Evolutionary conservation across 2,329 filamentous ascomycete genomes (phyloP).

Genomic region (Beauveria brongniartii): DNA sequence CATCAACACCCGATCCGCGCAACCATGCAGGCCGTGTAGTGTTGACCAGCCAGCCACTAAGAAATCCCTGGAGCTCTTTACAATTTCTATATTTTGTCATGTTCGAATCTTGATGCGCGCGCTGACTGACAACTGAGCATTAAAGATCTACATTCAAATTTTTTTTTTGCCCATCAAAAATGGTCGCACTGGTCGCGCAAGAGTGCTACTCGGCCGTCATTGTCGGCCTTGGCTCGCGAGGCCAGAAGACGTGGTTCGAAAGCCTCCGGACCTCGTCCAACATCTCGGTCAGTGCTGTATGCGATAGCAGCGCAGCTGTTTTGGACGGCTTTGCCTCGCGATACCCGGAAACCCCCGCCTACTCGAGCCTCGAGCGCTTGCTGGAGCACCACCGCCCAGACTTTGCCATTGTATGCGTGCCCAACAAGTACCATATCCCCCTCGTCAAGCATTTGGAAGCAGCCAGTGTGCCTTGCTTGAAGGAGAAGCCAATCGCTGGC

Average conservation of each 20-base stretch:
- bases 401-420: not conserved
- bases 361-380: not conserved
- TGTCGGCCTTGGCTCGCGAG: not conserved
- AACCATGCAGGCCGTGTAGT: not conserved
- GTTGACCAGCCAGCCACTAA: not conserved
- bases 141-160: too few species aligned
- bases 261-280: not conserved
- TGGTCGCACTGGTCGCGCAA: not conserved
- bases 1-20: not conserved
- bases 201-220: not conserved
- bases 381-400: not conserved
- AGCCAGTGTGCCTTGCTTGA: not conserved
- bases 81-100: not conserved
- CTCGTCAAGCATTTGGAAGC: not conserved
- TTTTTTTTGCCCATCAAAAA: too few species aligned
- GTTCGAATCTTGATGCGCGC: too few species aligned
- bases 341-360: not conserved
- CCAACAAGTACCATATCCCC: not conserved
- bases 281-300: not conserved
- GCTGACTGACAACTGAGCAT: too few species aligned
- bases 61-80: not conserved
- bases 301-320: not conserved
- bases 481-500: conserved; percentile 1
- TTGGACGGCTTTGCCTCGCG: not conserved
- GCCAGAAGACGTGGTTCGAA: not conserved